A percentile compares a stretch with the other conserved stretches of the same genome.
phyloP scores from a whole-genome alignment of 345 rosid species.

The Heritiera littoralis region DNA sequence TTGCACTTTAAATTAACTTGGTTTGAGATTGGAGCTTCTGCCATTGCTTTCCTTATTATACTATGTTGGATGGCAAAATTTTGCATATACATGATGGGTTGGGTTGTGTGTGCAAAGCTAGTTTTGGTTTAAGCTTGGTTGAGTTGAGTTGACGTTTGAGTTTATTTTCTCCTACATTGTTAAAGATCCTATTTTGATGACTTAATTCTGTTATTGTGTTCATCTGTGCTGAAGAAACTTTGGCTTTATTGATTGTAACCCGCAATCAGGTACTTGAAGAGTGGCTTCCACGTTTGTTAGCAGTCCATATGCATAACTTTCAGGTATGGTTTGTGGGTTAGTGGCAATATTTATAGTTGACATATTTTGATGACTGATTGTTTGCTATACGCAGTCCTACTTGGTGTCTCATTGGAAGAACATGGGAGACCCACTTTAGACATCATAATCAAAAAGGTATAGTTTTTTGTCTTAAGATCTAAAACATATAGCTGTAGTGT shows the following conservation, averaged over 20 bases:
- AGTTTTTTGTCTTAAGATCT: background rate
- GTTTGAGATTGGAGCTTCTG: background rate
- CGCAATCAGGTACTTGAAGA: slow-evolving; percentile 31
- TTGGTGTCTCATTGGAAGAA: slow-evolving; percentile 37
- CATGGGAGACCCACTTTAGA: slow-evolving; percentile 37
- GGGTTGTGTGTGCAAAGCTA: background rate
- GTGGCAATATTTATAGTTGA: background rate
- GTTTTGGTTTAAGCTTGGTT: background rate
- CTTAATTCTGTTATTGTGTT: background rate
- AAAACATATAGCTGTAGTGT: background rate
- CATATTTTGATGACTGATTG: background rate
- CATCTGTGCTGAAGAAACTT: background rate
- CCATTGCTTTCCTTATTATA: background rate
- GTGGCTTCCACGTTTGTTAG: slow-evolving; percentile 36
- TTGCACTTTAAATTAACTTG: background rate
- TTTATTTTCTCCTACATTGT: background rate
- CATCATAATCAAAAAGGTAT: slow-evolving; percentile 38
- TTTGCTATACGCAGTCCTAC: slow-evolving; percentile 31
- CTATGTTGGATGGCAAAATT: background rate
- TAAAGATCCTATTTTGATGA: background rate
- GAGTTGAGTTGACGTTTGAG: background rate
- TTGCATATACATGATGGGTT: no score
- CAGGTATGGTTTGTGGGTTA: slow-evolving; percentile 32
- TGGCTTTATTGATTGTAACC: background rate
- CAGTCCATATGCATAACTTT: slow-evolving; percentile 29